A percentile compares a stretch with the other conserved stretches of the same genome.
Evolutionary conservation across 805 yeast species (phyloP).

Genomic region (Ogataea dorogensis): DNA sequence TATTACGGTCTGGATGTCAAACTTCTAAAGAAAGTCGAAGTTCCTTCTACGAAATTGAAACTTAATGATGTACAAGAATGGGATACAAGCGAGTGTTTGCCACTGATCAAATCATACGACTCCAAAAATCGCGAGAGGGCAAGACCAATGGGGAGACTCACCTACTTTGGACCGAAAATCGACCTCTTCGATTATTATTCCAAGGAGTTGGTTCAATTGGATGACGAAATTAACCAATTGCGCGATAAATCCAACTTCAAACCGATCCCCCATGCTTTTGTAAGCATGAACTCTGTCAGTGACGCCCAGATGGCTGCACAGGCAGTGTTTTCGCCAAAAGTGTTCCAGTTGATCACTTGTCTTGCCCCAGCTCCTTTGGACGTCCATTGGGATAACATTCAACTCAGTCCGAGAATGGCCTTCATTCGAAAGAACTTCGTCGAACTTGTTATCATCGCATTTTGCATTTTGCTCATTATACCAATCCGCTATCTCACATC

Average conservation of each 20-base stretch:
- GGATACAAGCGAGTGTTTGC: slow-evolving; percentile 16
- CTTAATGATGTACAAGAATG: slow-evolving; percentile 14
- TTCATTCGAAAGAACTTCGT: slow-evolving; percentile 34
- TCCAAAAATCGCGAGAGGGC: slow-evolving; percentile 14
- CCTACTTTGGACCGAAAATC: slow-evolving; percentile 30
- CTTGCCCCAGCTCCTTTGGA: slow-evolving; percentile 97
- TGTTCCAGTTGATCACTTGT: slow-evolving; percentile 75
- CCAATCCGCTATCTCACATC: slow-evolving; percentile 58
- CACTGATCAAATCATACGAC: slow-evolving; percentile 22
- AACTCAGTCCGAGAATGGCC: slow-evolving; percentile 39
- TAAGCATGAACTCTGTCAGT: slow-evolving; percentile 91
- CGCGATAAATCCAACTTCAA: slow-evolving; percentile 36
- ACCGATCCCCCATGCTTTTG: slow-evolving; percentile 56
- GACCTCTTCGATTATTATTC: slow-evolving; percentile 37
- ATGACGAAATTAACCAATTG: slow-evolving; percentile 38
- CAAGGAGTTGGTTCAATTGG: slow-evolving; percentile 36
- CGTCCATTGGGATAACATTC: slow-evolving; percentile 71
- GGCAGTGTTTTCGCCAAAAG: slow-evolving; percentile 87
- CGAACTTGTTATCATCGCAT: slow-evolving; percentile 42
- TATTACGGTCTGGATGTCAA: slow-evolving; percentile 43
- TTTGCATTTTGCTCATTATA: slow-evolving; percentile 51
- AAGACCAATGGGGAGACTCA: slow-evolving; percentile 25
- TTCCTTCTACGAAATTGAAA: slow-evolving; percentile 31
- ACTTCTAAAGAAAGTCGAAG: slow-evolving; percentile 21
- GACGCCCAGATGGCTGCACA: slow-evolving; percentile 98